These are phyloP conservation scores for Albophoma yamanashiensis DNA, from an alignment of 2,329 filamentous ascomycete species.

Conservation along the genomic window DNA sequence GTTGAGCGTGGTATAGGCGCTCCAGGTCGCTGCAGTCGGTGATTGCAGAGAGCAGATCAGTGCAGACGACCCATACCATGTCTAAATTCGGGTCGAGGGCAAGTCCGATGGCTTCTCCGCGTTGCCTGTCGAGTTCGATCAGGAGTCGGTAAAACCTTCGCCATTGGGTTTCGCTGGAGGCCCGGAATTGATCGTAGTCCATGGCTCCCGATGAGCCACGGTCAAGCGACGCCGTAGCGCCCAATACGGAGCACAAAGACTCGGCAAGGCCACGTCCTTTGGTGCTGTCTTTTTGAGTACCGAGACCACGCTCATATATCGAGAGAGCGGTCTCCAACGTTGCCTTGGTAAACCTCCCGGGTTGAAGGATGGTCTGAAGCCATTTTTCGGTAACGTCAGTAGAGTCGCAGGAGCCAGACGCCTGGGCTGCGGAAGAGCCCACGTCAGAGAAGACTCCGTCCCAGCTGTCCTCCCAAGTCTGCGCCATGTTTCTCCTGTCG, in stretches of 20 bases:
- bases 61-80: slow-evolving; percentile 74
- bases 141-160: slow-evolving; percentile 79
- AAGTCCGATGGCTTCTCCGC: slow-evolving; percentile 72
- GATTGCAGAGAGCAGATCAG: slow-evolving; percentile 71
- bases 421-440: slow-evolving; percentile 39
- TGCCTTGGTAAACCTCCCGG: slow-evolving; percentile 68
- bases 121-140: slow-evolving; percentile 74
- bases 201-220: slow-evolving; percentile 52
- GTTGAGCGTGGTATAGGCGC: slow-evolving; percentile 58
- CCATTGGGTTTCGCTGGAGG: slow-evolving; percentile 75
- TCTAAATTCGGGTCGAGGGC: slow-evolving; percentile 60
- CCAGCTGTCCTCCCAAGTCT: slow-evolving; percentile 61
- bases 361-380: slow-evolving; percentile 73
- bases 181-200: slow-evolving; percentile 66
- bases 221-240: slow-evolving; percentile 55
- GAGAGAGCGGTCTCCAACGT: slow-evolving; percentile 75
- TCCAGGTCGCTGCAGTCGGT: slow-evolving; percentile 73
- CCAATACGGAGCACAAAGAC: slow-evolving; percentile 62
- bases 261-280: slow-evolving; percentile 56
- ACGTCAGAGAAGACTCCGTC: slow-evolving; percentile 54
- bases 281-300: slow-evolving; percentile 21
- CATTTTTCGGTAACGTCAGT: slow-evolving; percentile 72
- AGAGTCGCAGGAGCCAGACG: slow-evolving; percentile 51
- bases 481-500: slow-evolving; percentile 49
- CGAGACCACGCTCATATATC: slow-evolving; percentile 63